Base-by-base conservation (phyloP, 345 rosid genomes). In the Pelargonium nanum region DNA sequence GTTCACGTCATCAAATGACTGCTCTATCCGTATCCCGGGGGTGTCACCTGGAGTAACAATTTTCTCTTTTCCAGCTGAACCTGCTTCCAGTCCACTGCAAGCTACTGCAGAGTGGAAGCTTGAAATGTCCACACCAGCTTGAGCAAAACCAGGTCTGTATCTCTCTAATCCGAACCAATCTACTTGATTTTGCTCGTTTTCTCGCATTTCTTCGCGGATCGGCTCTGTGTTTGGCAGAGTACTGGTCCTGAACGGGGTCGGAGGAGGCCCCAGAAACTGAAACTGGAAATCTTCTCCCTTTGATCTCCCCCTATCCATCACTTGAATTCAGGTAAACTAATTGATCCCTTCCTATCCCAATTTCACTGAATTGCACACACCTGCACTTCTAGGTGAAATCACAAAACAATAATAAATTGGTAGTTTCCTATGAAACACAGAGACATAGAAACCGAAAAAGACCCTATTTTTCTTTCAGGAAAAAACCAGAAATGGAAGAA, bases 201-300 rank as follows among this genome's bases (percentile, higher is more conserved):
- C 79, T 54, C 64, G 68, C n/a, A 48, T 52, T 4, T 59, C 74
- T 51, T 22, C 20, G 57, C 68, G 67, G 75, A 78, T 68, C 72
- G 67, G 64, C 0, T 53, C 59, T 4, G 74, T 58, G 52, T 56
- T 60, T 2, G 77, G 76, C 56, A 20, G 76, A 54, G 65, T 65
- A n/a, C n/a, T n/a, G n/a, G 44, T 79, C 74, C 74, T 65, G 75
- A 44, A 30, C 17, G 84, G 89, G 58, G 85, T 80, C 52, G 65
- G 54, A 19, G 88, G 89, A 64, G 75, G 75, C 87, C 84, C 81
- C 30, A 76, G 68, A 28, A 53, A 21, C 25, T 62, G 78, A 59
- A 55, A 34, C 55, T 63, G 70, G 16, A 57, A 60, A 54, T 75
- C 78, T 56, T 75, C 71, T 28, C 53, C 34, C 26, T 26, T 55